phyloP scores from a whole-genome alignment of 345 rosid genomes.

The Arabidopsis suecica region DNA sequence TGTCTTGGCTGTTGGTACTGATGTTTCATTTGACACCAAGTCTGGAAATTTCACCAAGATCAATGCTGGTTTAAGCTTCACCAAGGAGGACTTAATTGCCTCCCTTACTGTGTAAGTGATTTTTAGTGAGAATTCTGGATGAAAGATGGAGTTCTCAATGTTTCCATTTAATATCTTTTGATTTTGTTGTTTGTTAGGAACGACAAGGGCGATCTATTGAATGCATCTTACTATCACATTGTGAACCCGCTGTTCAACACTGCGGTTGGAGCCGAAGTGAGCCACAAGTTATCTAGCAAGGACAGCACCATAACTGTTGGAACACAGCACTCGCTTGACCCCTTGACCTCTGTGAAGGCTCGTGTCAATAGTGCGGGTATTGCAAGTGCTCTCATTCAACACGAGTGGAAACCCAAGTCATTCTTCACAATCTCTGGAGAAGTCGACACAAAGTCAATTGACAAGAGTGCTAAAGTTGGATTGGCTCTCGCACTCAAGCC shows the following conservation, averaged over 20 bases:
- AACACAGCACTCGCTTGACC: conserved; percentile 74
- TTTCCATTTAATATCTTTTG: not conserved
- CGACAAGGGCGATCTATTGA: conserved; percentile 71
- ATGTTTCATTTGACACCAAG: conserved; percentile 82
- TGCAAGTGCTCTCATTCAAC: conserved; percentile 83
- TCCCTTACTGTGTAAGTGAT: conserved; percentile 69
- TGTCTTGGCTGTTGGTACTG: conserved; percentile 69
- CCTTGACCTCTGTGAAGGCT: conserved; percentile 77
- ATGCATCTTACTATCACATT: conserved; percentile 74
- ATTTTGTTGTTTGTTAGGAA: conserved; percentile 56
- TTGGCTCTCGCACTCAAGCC: conserved; percentile 89
- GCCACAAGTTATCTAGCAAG: conserved; percentile 74
- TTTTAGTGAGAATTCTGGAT: not conserved
- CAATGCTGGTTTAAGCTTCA: conserved; percentile 77
- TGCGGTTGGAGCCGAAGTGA: conserved; percentile 85
- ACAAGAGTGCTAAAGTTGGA: conserved; percentile 86
- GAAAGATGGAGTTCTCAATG: not conserved
- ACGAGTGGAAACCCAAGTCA: conserved; percentile 88
- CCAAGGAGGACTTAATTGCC: conserved; percentile 73
- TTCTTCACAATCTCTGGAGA: conserved; percentile 79
- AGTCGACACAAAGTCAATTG: conserved; percentile 85
- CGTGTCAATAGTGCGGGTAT: conserved; percentile 75
- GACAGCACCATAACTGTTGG: conserved; percentile 79
- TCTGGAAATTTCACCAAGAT: conserved; percentile 74
- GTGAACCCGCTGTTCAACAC: conserved; percentile 66